Percentiles rank a stretch among this genome's conserved stretches.
Evolutionary conservation across 2,329 filamentous ascomycete genomes (phyloP).

Genomic region (Colletotrichum higginsianum): DNA sequence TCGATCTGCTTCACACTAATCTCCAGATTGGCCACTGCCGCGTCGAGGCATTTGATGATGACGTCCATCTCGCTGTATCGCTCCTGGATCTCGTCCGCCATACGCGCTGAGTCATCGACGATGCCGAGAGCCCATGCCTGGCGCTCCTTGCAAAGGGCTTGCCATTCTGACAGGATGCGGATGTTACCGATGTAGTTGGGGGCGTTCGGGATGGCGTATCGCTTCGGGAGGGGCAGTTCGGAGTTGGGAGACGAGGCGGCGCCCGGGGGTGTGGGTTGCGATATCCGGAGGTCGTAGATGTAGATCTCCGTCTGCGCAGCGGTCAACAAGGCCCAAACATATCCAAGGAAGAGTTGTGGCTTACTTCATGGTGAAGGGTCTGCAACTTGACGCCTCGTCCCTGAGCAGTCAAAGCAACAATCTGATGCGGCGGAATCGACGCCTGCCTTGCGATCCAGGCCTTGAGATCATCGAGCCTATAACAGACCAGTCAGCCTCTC

Average conservation of each 20-base stretch:
- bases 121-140: slow-evolving; percentile 83
- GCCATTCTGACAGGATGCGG: slow-evolving; percentile 89
- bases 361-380: slow-evolving; percentile 84
- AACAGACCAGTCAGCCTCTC: slow-evolving; percentile 29
- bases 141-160: slow-evolving; percentile 85
- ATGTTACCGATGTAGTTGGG: slow-evolving; percentile 89
- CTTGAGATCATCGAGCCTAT: slow-evolving; percentile 86
- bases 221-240: slow-evolving; percentile 67
- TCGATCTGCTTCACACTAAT: slow-evolving; percentile 80
- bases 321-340: slow-evolving; percentile 32
- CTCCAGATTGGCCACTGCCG: slow-evolving; percentile 88
- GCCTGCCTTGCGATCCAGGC: slow-evolving; percentile 83
- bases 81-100: slow-evolving; percentile 74
- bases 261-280: slow-evolving; percentile 68
- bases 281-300: slow-evolving; percentile 88
- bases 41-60: slow-evolving; percentile 84
- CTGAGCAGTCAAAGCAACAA: slow-evolving; percentile 88
- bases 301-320: slow-evolving; percentile 83
- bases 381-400: slow-evolving; percentile 89
- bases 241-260: slow-evolving; percentile 60
- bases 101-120: slow-evolving; percentile 76
- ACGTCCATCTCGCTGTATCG: slow-evolving; percentile 81
- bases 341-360: slow-evolving; percentile 37
- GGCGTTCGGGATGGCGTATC: slow-evolving; percentile 73
- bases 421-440: slow-evolving; percentile 80